phyloP scores from a whole-genome alignment of 345 rosid species.

The Nephelium lappaceum region DNA sequence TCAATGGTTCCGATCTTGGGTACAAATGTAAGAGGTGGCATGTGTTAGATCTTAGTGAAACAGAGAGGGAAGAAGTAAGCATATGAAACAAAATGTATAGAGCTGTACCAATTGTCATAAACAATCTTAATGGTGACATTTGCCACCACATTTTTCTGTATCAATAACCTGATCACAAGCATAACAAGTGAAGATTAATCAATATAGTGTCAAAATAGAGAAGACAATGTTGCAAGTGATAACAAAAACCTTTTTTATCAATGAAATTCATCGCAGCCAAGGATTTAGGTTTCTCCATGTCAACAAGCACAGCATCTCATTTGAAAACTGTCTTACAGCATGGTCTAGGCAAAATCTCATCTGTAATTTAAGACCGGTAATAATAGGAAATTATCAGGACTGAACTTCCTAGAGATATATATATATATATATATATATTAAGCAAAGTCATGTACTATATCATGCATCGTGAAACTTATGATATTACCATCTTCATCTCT shows the following conservation, averaged over 20 bases:
- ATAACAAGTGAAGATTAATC: neutral
- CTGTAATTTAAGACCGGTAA: neutral
- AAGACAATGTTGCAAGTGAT: too few species aligned
- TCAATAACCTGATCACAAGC: slow-evolving; percentile 1
- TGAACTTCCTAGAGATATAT: too few species aligned
- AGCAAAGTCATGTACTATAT: neutral
- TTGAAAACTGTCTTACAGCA: slow-evolving; percentile 38
- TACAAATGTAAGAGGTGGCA: too few species aligned
- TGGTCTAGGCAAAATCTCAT: slow-evolving; percentile 44
- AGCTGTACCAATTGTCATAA: neutral
- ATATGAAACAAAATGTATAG: neutral
- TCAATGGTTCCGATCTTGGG: too few species aligned
- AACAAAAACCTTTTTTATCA: slow-evolving; percentile 33
- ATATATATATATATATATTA: too few species aligned
- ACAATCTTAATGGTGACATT: neutral
- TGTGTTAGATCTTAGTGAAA: too few species aligned
- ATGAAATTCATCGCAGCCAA: slow-evolving; percentile 38
- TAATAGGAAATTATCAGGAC: neutral
- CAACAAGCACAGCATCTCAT: slow-evolving; percentile 46
- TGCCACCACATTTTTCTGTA: neutral
- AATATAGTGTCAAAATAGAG: neutral
- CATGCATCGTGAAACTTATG: neutral
- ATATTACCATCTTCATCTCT: neutral
- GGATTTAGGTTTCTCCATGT: slow-evolving; percentile 35
- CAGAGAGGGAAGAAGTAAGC: neutral